Conservation (phyloP, 1,139 yeast genomes). For the Suhomyces ambrosiae region DNA sequence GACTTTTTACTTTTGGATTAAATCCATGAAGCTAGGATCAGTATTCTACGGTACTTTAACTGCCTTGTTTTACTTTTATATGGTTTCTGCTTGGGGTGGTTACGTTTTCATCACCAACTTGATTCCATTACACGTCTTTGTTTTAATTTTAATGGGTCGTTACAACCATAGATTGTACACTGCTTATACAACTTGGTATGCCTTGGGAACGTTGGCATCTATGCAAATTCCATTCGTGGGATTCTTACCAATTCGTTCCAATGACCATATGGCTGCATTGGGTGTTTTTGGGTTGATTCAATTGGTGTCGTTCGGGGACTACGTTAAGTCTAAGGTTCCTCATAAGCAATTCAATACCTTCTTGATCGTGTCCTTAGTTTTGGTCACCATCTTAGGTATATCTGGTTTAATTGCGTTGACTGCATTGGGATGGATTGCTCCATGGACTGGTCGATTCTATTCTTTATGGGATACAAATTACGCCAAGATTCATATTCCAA, state of each 20-base stretch:
- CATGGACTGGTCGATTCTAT: conserved; percentile 99
- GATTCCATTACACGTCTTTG: conserved; percentile 94
- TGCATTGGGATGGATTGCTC: conserved; percentile 91
- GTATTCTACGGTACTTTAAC: conserved; percentile 82
- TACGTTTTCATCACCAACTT: conserved; percentile 97
- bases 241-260: conserved; percentile 91
- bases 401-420: conserved; percentile 78
- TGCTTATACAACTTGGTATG: conserved; percentile 95
- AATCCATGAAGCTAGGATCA: conserved; percentile 88
- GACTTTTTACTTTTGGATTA: conserved; percentile 95
- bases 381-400: conserved; percentile 63
- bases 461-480: conserved; percentile 97
- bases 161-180: conserved; percentile 81
- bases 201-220: conserved; percentile 92
- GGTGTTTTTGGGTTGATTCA: conserved; percentile 97
- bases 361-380: conserved; percentile 58
- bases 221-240: conserved; percentile 99
- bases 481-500: conserved; percentile 97
- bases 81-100: conserved; percentile 99
- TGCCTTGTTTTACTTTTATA: conserved; percentile 90
- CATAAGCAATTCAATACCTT: conserved; percentile 75
- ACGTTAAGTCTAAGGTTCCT: conserved; percentile 73
- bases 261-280: conserved; percentile 97
- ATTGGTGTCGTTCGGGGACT: conserved; percentile 84
- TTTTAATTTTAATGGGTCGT: conserved; percentile 90